phyloP scores from a whole-genome alignment of 805 yeast genomes.

The Tanozyma kutaoensis region DNA sequence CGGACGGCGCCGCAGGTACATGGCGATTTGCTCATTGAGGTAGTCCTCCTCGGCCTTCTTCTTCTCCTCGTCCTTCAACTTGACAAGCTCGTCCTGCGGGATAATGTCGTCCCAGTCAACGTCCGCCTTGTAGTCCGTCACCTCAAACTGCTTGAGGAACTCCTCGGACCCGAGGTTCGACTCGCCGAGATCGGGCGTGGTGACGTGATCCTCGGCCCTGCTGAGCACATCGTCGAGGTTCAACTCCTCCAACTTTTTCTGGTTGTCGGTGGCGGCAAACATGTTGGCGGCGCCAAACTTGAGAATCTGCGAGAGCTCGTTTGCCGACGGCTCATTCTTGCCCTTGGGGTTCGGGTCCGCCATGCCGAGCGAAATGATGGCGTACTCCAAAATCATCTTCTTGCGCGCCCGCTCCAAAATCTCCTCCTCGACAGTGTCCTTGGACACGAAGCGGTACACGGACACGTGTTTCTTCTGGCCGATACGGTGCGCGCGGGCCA shows the following conservation, averaged over 20 bases:
- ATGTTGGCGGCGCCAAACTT: conserved; percentile 98
- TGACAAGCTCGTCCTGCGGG: conserved; percentile 84
- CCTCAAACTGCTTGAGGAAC: conserved; percentile 92
- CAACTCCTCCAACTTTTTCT: conserved; percentile 87
- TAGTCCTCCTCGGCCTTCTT: conserved; percentile 76
- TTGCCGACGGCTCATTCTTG: conserved; percentile 63
- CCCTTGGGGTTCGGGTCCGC: conserved; percentile 51
- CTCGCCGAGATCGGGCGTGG: conserved; percentile 93
- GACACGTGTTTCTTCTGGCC: conserved; percentile 98
- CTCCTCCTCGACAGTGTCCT: conserved; percentile 96
- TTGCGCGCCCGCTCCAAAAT: conserved; percentile 92
- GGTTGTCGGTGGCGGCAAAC: conserved; percentile 94
- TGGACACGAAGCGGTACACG: conserved; percentile 95
- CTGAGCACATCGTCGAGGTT: conserved; percentile 90
- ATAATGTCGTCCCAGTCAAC: conserved; percentile 98
- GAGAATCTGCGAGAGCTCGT: conserved; percentile 83
- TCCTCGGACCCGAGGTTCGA: conserved; percentile 98
- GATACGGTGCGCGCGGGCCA: conserved; percentile 99
- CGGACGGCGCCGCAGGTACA: conserved; percentile 73
- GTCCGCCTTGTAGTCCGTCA: conserved; percentile 96
- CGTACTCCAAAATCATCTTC: conserved; percentile 97
- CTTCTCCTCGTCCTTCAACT: conserved; percentile 84
- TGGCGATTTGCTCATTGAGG: conserved; percentile 77
- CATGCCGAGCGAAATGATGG: conserved; percentile 90
- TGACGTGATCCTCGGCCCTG: conserved; percentile 94